Evolutionary conservation across 805 yeast genomes (phyloP), one percentile per base, ranked within the genome.

Genomic region (Starmerella vaccinii): DNA sequence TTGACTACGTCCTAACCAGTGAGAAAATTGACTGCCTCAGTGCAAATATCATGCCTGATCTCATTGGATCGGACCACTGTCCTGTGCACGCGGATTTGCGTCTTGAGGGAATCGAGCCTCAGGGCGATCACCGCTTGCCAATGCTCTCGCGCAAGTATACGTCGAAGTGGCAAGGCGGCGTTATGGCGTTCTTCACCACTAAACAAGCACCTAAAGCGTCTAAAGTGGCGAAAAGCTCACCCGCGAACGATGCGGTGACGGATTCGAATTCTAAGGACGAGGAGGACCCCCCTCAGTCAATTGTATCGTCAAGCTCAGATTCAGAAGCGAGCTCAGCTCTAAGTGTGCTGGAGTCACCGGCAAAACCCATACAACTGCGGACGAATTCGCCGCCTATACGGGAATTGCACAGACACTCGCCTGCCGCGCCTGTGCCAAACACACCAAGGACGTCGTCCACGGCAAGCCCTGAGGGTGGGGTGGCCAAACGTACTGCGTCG

Each of bases 31-130:
- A 61, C 3, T 65, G 71, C 40, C 73, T 78, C 0, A 65, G 64
- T 38, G 70, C 70, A 0, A 75, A 75, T 54, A 84, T 84, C n/a
- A 74, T 84, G 75, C 81, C 87, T 0, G 72, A 72, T 40, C 59
- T 89, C 1, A 69, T 76, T 63, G 98, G 98, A 0, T 86, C 96
- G 0, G 98, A 90, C 64, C 98, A 90, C 66, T 90, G 97, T 65
- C 98, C 98, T 0, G 77, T 87, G 0, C 87, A 65, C 61, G 73
- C 87, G 1, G 97, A 87, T 63, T 61, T 88, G 40, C 67, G 69
- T 2, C 12, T 61, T 8, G 33, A 21, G 1, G 43, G 34, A 2
- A 27, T 34, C 1, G 38, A 46, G 16, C 47, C 51, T 12, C 59
- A 50, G 44, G 38, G 30, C 24, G 26, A 21, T 5, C 35, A 35